Conservation (phyloP, 2,329 filamentous ascomycete species). For the Exophiala xenobiotica region DNA sequence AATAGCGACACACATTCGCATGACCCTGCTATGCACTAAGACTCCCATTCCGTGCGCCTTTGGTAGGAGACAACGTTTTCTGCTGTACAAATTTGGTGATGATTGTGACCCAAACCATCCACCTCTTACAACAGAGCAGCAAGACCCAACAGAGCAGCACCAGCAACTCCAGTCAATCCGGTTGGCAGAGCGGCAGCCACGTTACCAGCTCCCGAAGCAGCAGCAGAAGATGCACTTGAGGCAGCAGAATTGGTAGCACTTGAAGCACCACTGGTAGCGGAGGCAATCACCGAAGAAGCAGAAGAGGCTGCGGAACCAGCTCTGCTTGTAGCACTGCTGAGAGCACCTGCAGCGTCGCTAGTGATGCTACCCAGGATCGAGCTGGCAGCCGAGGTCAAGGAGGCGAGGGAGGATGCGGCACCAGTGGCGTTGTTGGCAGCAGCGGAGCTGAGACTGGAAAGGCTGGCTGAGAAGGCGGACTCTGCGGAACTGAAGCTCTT, state of each 20-base stretch:
- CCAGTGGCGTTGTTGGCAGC: constrained; percentile 15
- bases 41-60: no score
- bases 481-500: constrained; percentile 16
- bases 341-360: constrained; percentile 12
- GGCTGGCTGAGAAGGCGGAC: constrained; percentile 14
- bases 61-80: no score
- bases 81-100: no score
- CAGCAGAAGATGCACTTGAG: constrained; percentile 10
- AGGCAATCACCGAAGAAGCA: constrained; percentile 12
- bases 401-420: constrained; percentile 16
- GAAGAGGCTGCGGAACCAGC: constrained; percentile 10
- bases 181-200: constrained; percentile 21
- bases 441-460: constrained; percentile 20
- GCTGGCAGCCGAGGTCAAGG: constrained; percentile 16
- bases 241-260: constrained; percentile 10
- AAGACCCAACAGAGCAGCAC: constrained; percentile 22
- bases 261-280: constrained; percentile 11
- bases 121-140: constrained; percentile 21
- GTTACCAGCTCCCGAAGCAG: constrained; percentile 10
- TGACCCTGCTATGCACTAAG: no score
- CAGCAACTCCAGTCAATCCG: constrained; percentile 17
- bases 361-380: constrained; percentile 16
- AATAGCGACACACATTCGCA: no score
- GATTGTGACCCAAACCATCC: no score
- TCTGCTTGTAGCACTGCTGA: constrained; percentile 17